Evolutionary conservation across 2,329 filamentous ascomycete species (phyloP), one percentile per base, ranked within the genome.

Genomic region (Nothophoma quercina): DNA sequence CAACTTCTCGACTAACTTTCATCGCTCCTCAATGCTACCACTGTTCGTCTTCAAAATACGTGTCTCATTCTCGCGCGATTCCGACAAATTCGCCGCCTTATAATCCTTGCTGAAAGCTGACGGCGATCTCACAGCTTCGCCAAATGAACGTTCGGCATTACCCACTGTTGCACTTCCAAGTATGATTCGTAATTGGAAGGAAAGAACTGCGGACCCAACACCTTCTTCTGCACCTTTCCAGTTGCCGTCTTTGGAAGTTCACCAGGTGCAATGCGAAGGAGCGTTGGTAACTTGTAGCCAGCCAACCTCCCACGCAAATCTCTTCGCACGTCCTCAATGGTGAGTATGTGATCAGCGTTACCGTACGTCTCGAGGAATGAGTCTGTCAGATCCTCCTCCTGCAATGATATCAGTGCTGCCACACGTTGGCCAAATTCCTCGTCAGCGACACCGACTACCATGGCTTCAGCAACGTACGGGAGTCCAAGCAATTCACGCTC

Each of bases 381-480:
- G 22, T 59, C 62, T 28, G 53, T 67, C 52, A 72, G 52, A 6
- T 65, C 60, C 40, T 71, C 67, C 10, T 71, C 62, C 50, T 76
- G 75, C 33, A 78, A 55, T 35, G 66, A 79, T 12, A 84, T 64
- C n/a, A 81, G 74, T 1, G 81, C 81, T n/a, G 78, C 82, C 2
- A 85, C 81, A 16, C 80, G 73, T 65, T 85, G 80, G 2, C 81
- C 81, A 66, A 78, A 84, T 67, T 83, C 81, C 15, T 81, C 75
- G 55, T 83, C 80, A 0, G 75, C 68, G n/a, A 84, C 73, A 1
- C 81, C 81, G 3, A 84, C 79, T 1, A 83, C 79, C 59, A 80
- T 81, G 4, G 79, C 80, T 65, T 84, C 82, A 38, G 78, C 71
- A 26, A 83, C 73, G 25, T 78, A 77, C 1, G 77, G 73, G 44